Evolutionary conservation across 2,329 filamentous ascomycete species (phyloP).

Genomic region (Septoria petroselini): DNA sequence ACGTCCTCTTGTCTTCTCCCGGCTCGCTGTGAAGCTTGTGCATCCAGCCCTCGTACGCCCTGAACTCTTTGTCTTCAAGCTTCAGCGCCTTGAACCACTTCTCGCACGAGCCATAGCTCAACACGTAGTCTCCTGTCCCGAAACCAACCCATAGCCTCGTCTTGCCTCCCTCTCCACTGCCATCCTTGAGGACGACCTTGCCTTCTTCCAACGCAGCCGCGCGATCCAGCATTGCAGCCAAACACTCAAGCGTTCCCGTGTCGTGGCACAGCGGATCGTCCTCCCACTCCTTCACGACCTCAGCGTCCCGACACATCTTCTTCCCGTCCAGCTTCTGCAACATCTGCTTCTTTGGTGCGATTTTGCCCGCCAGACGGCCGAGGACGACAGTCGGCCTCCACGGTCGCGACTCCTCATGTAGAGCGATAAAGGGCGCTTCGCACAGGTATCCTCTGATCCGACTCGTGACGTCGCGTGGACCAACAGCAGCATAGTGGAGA

Average conservation of each 20-base stretch:
- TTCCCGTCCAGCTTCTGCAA: constrained; percentile 62
- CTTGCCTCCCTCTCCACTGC: constrained; percentile 52
- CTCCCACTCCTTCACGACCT: constrained; percentile 57
- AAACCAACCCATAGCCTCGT: constrained; percentile 69
- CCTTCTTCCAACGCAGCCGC: constrained; percentile 60
- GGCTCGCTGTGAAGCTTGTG: constrained; percentile 58
- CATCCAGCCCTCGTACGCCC: constrained; percentile 71
- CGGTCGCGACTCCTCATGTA: constrained; percentile 65
- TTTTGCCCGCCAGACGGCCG: constrained; percentile 64
- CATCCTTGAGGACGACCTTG: constrained; percentile 46
- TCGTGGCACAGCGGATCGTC: constrained; percentile 73
- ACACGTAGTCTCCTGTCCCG: constrained; percentile 70
- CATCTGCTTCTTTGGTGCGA: constrained; percentile 67
- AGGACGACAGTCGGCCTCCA: constrained; percentile 59
- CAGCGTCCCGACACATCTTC: constrained; percentile 65
- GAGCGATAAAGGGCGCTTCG: constrained; percentile 74
- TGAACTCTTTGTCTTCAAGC: constrained; percentile 67
- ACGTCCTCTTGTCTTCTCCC: constrained; percentile 37
- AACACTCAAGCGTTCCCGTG: constrained; percentile 78
- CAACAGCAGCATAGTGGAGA: constrained; percentile 56
- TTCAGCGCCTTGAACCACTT: constrained; percentile 58
- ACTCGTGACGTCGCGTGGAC: constrained; percentile 52
- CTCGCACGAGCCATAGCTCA: constrained; percentile 63
- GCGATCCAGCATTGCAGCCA: constrained; percentile 74
- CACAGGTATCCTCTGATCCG: constrained; percentile 70